Conservation (phyloP, 2,329 filamentous ascomycete species). For the Chalara sp. region DNA sequence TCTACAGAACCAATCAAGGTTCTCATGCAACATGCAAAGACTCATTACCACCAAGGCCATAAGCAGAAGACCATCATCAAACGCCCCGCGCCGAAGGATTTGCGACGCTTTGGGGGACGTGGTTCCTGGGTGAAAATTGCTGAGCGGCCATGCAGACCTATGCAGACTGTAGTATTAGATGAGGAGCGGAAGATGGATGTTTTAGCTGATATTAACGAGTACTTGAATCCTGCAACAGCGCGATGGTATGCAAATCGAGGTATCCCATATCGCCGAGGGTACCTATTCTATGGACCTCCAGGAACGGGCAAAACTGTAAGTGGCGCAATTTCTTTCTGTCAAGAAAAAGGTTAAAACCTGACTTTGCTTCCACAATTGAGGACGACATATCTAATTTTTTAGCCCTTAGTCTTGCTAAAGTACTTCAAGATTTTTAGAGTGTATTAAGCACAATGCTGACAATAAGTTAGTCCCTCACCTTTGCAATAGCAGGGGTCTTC, state of each 20-base stretch:
- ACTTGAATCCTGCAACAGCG: conserved; percentile 62
- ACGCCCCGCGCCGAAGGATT: conserved; percentile 40
- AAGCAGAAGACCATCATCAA: conserved; percentile 53
- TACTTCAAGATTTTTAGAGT: too few species aligned
- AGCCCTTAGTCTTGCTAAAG: too few species aligned
- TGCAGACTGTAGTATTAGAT: conserved; percentile 71
- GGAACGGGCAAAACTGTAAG: conserved; percentile 61
- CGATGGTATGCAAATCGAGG: conserved; percentile 70
- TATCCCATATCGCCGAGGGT: conserved; percentile 70
- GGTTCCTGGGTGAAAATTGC: conserved; percentile 50
- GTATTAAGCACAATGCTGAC: too few species aligned
- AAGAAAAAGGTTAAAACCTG: too few species aligned
- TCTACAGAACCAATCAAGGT: conserved; percentile 45
- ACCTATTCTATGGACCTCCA: conserved; percentile 70
- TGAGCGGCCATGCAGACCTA: conserved; percentile 59
- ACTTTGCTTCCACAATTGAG: too few species aligned
- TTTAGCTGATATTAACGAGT: conserved; percentile 69
- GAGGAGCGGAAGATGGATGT: conserved; percentile 57
- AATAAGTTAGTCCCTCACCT: conserved; percentile 42
- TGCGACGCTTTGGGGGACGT: conserved; percentile 37
- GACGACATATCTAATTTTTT: too few species aligned
- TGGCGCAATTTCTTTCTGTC: too few species aligned
- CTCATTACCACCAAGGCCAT: conserved; percentile 43
- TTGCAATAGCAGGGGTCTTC: conserved; percentile 59
- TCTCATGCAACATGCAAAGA: conserved; percentile 47